Base-by-base conservation (phyloP, 495 filamentous ascomycete species). In the Barbatosphaeria neglecta region DNA sequence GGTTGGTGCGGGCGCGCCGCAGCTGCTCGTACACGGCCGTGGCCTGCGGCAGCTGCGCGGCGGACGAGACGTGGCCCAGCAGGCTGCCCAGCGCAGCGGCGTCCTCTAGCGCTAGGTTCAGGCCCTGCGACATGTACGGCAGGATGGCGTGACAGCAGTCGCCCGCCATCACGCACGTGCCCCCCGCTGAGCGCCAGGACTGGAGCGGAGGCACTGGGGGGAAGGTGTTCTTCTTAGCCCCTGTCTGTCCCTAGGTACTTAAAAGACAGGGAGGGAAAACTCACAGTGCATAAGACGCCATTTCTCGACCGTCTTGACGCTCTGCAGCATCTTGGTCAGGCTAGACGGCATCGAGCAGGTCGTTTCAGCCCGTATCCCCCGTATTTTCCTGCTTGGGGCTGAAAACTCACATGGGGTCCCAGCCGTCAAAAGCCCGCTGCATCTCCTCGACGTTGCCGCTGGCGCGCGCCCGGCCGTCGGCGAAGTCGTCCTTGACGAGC, bases 101-200 rank as follows among this genome's bases (percentile, higher is more conserved):
- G 24, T 75, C 72, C 51, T 75, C 72, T 6, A 72, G 57, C 0
- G 70, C 60, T 47, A 58, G 62, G n/a, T 63, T 65, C 18, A 67
- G 67, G 0, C 63, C 62, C 43, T 78, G 76, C 0, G 70, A 72
- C 13, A 77, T 59, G 39, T 80, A 79, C 9, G 76, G 76, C 2
- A 78, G 65, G 58, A 76, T 78, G 3, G 77, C 72, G 46, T 79
- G 76, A 45, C 72, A 76, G 22, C 74, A 64, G 38, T 79, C 77
- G 16, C 76, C 76, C n/a, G 56, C 57, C 33, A 7, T 24, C 22
- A 10, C 38, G 22, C 18, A n/a, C 1, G 24, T 35, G 15, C 31
- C 31, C 31, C 3, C 31, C 13, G 31, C 31, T n/a, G 31, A 35
- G 11, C 31, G 31, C 31, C 31, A 35, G 31, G 31, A n/a, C 31